A percentile compares a stretch with the other conserved stretches of the same genome.
Evolutionary conservation across 2,329 filamentous ascomycete species (phyloP).

Genomic region (Cryoendolithus antarcticus): DNA sequence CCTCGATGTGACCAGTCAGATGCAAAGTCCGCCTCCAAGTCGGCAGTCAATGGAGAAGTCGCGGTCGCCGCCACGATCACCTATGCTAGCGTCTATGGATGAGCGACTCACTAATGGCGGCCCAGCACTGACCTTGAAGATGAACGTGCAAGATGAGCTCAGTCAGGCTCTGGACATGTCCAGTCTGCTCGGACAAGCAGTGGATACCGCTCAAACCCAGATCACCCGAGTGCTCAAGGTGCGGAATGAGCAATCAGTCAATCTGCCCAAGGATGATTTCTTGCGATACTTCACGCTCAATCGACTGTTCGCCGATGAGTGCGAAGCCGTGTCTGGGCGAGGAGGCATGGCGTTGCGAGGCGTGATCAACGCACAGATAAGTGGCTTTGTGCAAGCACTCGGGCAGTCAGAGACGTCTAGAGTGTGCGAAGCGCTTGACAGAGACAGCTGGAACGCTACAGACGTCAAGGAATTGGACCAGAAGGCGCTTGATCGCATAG

Average conservation of each 20-base stretch:
- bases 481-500: slow-evolving; percentile 48
- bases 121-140: slow-evolving; percentile 5
- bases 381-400: slow-evolving; percentile 61
- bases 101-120: slow-evolving; percentile 22
- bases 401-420: slow-evolving; percentile 62
- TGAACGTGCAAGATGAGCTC: slow-evolving; percentile 53
- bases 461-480: slow-evolving; percentile 57
- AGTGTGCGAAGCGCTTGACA: slow-evolving; percentile 65
- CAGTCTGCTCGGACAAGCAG: slow-evolving; percentile 64
- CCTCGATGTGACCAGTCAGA: slow-evolving; percentile 79
- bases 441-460: slow-evolving; percentile 65
- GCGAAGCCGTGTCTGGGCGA: slow-evolving; percentile 69
- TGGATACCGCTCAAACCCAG: slow-evolving; percentile 63
- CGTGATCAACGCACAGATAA: slow-evolving; percentile 70
- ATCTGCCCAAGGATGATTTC: slow-evolving; percentile 57
- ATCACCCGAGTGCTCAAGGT: slow-evolving; percentile 68
- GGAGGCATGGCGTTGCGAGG: slow-evolving; percentile 65
- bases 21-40: slow-evolving; percentile 36
- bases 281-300: slow-evolving; percentile 74
- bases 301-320: slow-evolving; percentile 72
- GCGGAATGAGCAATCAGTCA: slow-evolving; percentile 58
- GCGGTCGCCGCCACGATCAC: slow-evolving; percentile 34
- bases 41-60: slow-evolving; percentile 22
- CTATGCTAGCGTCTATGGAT: slow-evolving; percentile 31
- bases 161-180: slow-evolving; percentile 66